Evolutionary conservation across 139 green algal genomes (phyloP), one percentile per base, ranked within the genome.

Genomic region (Auxenochlorella pyrenoidosa): DNA sequence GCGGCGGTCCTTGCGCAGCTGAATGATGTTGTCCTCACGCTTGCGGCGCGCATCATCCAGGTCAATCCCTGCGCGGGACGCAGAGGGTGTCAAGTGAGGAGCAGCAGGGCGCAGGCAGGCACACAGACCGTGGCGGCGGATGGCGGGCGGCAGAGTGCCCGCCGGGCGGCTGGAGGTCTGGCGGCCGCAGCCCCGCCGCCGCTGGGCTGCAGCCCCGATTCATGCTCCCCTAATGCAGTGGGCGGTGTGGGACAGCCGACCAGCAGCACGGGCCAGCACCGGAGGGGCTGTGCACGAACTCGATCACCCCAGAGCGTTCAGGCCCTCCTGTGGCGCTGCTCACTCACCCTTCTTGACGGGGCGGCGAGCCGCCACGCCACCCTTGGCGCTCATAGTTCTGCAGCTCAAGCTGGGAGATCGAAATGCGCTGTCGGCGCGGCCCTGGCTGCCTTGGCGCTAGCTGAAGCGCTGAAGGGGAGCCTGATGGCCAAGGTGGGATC

Each of bases 21-120:
- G 94, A 12, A 99, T 95, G 85, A 99, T 98, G 76, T 98, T 98
- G 83, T 99, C 96, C 91, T 99, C 98, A 28, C 98, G 93, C 94
- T 99, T 99, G 36, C 97, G 90, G 16, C 97, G 92, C 0, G 96
- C 95, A 86, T 99, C 98, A 77, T 99, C 98, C 15, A 92, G 88
- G 82, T 99, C 97, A 28, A 98, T 94, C 26, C 95, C 94, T 85
- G 80, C 63, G 30, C 34, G 0, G 5, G 63, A 24, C 28, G 51
- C 41, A 5, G n/a, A 26, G n/a, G 79, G 36, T 0, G 26, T 18
- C 54, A 51, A 40, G 44, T 36, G 15, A 28, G 26, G 6, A 0
- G 12, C 2, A 13, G 34, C 68, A 43, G 68, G 10, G 21, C 73
- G 13, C 21, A 8, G 58, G 54, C 15, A 63, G 54, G 54, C 54